A percentile compares a stretch with the other conserved stretches of the same genome.
Evolutionary conservation across 805 yeast species (phyloP).

Genomic region (Myxozyma lipomycoides): DNA sequence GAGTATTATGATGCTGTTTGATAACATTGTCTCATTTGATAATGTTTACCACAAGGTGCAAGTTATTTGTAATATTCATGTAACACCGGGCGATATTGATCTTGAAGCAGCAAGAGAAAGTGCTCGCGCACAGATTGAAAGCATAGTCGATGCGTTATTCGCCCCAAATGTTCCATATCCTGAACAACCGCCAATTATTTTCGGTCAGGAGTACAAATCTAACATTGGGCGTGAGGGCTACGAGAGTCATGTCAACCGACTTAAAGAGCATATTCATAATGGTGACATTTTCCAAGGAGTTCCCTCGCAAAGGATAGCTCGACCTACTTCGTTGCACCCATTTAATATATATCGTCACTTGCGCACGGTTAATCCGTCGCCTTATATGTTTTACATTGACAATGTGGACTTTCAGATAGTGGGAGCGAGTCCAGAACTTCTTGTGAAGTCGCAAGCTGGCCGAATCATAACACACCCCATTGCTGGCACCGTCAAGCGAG

Average conservation of each 20-base stretch:
- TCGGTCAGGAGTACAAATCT: constrained; percentile 68
- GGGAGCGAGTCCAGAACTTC: constrained; percentile 95
- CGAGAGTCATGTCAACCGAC: constrained; percentile 67
- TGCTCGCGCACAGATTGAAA: constrained; percentile 53
- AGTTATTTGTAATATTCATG: constrained; percentile 72
- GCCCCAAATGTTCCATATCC: constrained; percentile 52
- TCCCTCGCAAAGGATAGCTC: constrained; percentile 93
- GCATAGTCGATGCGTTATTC: constrained; percentile 45
- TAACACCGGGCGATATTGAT: constrained; percentile 35
- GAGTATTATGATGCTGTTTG: constrained; percentile 85
- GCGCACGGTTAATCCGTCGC: constrained; percentile 95
- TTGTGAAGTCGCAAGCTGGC: constrained; percentile 78
- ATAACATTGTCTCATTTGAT: constrained; percentile 85
- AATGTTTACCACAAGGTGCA: constrained; percentile 92
- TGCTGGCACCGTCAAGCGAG: constrained; percentile 94
- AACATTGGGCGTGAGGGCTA: constrained; percentile 94
- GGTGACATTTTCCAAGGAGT: constrained; percentile 98
- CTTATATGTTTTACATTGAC: constrained; percentile 91
- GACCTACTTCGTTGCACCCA: constrained; percentile 94
- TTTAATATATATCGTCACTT: constrained; percentile 93
- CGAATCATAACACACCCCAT: constrained; percentile 92
- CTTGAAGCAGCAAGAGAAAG: constrained; percentile 53
- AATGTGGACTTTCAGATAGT: constrained; percentile 87
- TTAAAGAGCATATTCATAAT: constrained; percentile 75
- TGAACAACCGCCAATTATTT: constrained; percentile 65